Conservation (phyloP, 202 grass and related monocot genomes). For the Carex sylvatica region DNA sequence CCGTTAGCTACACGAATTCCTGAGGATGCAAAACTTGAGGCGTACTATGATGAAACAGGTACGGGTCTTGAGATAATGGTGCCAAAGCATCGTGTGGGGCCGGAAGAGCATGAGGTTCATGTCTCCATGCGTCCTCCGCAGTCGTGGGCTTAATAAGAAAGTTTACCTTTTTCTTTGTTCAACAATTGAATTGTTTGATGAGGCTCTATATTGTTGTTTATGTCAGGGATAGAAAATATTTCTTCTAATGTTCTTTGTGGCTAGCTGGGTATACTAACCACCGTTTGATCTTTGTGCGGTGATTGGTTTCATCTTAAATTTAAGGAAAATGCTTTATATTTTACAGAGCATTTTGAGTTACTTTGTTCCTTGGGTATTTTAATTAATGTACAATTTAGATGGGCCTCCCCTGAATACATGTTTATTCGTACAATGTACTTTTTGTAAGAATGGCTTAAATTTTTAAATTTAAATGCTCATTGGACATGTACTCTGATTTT, state of each 20-base stretch:
- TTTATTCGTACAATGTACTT: conserved; percentile 7
- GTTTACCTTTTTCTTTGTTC: conserved; percentile 18
- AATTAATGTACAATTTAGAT: conserved; percentile 21
- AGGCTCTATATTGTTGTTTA: conserved; percentile 20
- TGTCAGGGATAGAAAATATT: conserved; percentile 16
- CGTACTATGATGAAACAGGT: conserved; percentile 75
- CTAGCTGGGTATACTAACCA: conserved; percentile 21
- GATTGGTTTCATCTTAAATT: conserved; percentile 27
- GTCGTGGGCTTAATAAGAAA: conserved; percentile 52
- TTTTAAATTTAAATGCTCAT: conserved; percentile 10
- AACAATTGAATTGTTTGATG: conserved; percentile 21
- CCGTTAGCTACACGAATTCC: conserved; percentile 70
- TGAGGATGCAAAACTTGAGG: conserved; percentile 79
- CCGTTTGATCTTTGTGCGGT: conserved; percentile 15
- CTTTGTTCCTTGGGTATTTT: conserved; percentile 20
- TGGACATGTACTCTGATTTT: conserved; percentile 9
- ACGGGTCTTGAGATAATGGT: conserved; percentile 84
- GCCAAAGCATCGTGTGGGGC: conserved; percentile 65
- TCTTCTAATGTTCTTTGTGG: conserved; percentile 7
- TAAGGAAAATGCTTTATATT: conserved; percentile 34
- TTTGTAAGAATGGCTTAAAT: conserved; percentile 18
- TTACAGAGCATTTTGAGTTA: conserved; percentile 28
- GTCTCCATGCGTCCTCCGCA: conserved; percentile 74
- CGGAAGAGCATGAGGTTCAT: conserved; percentile 94
- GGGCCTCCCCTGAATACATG: conserved; percentile 22